Conservation (phyloP, 768 basidiomycete species). For the Xanthoconium purpureum region DNA sequence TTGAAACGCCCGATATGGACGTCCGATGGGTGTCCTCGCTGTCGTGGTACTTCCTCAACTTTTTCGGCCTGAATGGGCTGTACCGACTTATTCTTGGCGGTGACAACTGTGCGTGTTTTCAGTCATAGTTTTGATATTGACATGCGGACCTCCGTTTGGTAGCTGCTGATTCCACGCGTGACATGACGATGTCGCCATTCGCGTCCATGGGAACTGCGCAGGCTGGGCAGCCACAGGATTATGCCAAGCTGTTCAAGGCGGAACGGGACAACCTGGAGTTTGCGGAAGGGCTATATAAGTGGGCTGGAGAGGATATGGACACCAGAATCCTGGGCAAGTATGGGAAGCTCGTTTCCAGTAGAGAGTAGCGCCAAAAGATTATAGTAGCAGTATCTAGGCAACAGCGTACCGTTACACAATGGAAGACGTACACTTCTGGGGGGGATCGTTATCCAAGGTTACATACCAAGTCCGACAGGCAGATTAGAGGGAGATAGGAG, state of each 20-base stretch:
- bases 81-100: constrained; percentile 91
- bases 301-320: constrained; percentile 82
- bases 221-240: constrained; percentile 73
- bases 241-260: constrained; percentile 82
- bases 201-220: constrained; percentile 46
- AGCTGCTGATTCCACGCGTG: constrained; percentile 80
- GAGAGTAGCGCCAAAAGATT: constrained; percentile 22
- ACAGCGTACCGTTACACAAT: constrained; percentile 25
- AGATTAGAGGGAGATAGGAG: constrained; percentile 29
- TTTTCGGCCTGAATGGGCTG: constrained; percentile 94
- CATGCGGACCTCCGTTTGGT: constrained; percentile 12
- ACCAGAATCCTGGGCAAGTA: constrained; percentile 74
- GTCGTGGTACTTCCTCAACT: constrained; percentile 99
- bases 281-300: constrained; percentile 79
- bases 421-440: constrained; percentile 24
- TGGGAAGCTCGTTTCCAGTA: constrained; percentile 49
- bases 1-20: constrained; percentile 95
- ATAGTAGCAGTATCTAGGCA: constrained; percentile 13
- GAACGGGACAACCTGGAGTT: constrained; percentile 93
- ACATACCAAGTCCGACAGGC: constrained; percentile 13
- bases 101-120: constrained; percentile 68
- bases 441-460: constrained; percentile 11
- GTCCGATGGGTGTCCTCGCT: constrained; percentile 98
- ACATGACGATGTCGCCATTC: constrained; percentile 71
- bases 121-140: constrained; percentile 13